A percentile compares a stretch with the other conserved stretches of the same genome.
Conservation (phyloP, 129 eudicot genomes). For the Calendula officinalis region DNA sequence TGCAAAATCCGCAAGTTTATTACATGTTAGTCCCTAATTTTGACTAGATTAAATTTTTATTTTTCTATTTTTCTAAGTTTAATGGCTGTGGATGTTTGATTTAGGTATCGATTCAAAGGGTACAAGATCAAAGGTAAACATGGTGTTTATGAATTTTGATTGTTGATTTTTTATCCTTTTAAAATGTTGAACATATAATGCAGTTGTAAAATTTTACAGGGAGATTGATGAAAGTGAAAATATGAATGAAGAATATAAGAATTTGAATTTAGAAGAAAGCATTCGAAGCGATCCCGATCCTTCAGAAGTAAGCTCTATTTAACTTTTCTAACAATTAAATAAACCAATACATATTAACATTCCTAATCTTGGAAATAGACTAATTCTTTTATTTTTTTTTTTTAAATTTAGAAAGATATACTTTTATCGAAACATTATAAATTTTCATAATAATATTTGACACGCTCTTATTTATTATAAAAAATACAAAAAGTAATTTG, state of each 20-base stretch:
- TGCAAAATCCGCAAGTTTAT: conserved; percentile 51
- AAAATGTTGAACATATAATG: conserved; percentile 11
- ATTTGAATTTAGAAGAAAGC: conserved; percentile 49
- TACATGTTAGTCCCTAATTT: conserved; percentile 64
- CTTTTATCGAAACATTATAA: neutral
- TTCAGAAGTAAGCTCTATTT: conserved; percentile 55
- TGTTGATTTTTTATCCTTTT: neutral
- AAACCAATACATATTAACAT: too few relatives aligned
- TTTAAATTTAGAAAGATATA: neutral
- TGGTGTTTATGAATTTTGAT: neutral
- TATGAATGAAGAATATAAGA: conserved; percentile 35
- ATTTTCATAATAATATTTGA: neutral
- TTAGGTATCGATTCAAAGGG: conserved; percentile 83
- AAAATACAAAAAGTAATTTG: too few relatives aligned
- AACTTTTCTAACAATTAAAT: too few relatives aligned
- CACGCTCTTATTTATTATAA: neutral
- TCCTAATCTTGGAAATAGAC: too few relatives aligned
- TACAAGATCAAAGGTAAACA: conserved; percentile 78
- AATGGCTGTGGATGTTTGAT: conserved; percentile 15
- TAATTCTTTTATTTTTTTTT: too few relatives aligned
- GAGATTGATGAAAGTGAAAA: conserved; percentile 51
- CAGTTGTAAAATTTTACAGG: conserved; percentile 31
- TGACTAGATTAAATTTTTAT: neutral
- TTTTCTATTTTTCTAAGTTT: conserved; percentile 8
- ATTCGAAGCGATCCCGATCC: conserved; percentile 25